Evolutionary conservation across 2,329 filamentous ascomycete genomes (phyloP).

Genomic region (Nothophoma quercina): DNA sequence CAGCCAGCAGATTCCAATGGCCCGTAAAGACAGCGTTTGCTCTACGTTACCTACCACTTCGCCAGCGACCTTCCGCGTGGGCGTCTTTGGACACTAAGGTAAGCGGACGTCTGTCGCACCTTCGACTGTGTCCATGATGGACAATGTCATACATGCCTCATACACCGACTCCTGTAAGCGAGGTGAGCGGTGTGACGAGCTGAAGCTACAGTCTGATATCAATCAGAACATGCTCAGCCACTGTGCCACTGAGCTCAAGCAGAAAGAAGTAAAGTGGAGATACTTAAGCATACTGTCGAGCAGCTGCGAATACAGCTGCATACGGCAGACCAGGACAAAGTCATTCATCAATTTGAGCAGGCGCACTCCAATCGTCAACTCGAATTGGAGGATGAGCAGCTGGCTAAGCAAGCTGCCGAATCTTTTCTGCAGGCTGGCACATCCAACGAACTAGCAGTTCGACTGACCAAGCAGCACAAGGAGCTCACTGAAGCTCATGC

Average conservation of each 20-base stretch:
- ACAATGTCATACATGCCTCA: neutral
- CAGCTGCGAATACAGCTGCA: neutral
- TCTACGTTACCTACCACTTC: neutral
- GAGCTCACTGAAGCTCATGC: neutral
- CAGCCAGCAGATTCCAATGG: neutral
- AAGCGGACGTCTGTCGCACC: neutral
- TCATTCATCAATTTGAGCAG: neutral
- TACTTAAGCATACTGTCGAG: neutral
- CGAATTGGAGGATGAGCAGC: neutral
- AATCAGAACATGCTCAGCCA: constrained; percentile 6
- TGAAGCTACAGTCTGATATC: constrained; percentile 4
- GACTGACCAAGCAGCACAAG: neutral
- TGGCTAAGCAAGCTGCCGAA: neutral
- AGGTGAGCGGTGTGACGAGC: constrained; percentile 9
- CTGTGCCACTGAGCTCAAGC: neutral
- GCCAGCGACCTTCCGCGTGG: neutral
- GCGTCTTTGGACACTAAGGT: neutral
- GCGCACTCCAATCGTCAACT: neutral
- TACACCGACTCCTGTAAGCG: neutral
- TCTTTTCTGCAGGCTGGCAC: neutral
- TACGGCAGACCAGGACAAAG: neutral
- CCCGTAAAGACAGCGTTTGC: neutral
- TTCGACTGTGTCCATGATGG: too few species aligned
- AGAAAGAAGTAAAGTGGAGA: neutral
- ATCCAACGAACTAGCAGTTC: neutral